Conservation (phyloP, 306 rosid genomes). For the Cicer chorassanicum region DNA sequence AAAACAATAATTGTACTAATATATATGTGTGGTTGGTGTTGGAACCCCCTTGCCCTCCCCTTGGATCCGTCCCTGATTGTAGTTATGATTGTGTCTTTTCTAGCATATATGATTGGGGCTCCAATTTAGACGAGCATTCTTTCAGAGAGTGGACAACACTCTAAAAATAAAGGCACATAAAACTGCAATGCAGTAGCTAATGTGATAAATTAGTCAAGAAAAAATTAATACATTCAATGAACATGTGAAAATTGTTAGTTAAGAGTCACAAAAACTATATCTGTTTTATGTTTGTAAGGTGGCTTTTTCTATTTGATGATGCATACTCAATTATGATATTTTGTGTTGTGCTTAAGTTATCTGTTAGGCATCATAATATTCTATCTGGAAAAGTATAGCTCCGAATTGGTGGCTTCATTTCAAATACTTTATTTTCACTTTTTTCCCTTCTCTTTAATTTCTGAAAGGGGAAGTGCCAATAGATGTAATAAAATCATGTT, state of each 20-base stretch:
- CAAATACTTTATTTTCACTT: slow-evolving; percentile 2
- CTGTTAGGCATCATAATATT: slow-evolving; percentile 21
- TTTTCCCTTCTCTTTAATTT: slow-evolving; percentile 1
- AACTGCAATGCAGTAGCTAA: background rate
- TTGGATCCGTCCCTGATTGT: too few species aligned
- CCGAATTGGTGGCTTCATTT: slow-evolving; percentile 12
- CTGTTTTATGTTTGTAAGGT: slow-evolving; percentile 16
- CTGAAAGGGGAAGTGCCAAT: slow-evolving; percentile 4
- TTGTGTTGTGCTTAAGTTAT: slow-evolving; percentile 5
- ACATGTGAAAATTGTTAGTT: slow-evolving; percentile 22
- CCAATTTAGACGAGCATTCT: slow-evolving; percentile 1
- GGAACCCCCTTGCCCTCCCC: too few species aligned
- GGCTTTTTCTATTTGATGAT: background rate
- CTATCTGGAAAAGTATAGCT: background rate
- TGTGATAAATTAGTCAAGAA: slow-evolving; percentile 13
- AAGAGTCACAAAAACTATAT: slow-evolving; percentile 6
- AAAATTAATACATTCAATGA: background rate
- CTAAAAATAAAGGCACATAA: slow-evolving; percentile 1
- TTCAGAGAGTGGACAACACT: background rate
- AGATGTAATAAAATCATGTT: slow-evolving; percentile 12
- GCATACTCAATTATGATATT: slow-evolving; percentile 11
- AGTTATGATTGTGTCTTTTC: background rate
- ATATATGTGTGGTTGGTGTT: too few species aligned
- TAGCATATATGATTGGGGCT: background rate
- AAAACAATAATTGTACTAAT: too few species aligned